Base-by-base conservation (phyloP, 768 basidiomycete genomes). In the Hygrocybe coccinea region DNA sequence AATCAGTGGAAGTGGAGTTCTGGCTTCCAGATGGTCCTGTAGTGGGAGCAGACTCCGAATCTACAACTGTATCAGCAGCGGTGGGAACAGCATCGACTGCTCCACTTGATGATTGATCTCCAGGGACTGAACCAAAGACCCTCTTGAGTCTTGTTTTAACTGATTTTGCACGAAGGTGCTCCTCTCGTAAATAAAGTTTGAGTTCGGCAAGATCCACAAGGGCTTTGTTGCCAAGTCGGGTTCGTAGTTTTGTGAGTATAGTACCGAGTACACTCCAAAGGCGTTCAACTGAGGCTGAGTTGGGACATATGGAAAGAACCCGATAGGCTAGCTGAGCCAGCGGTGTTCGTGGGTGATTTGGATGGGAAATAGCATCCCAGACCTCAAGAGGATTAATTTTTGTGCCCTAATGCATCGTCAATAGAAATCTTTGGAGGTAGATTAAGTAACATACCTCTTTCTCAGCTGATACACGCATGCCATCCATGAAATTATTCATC, bases 281-380 rank as follows among this genome's bases (percentile, higher is more conserved):
- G 2, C 52, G 48, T 57, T 63, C 62, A 34, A 59, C 59, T 7
- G 61, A 67, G 25, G 60, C 64, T 6, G 66, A 67, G 49, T 68
- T 68, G 12, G 58, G 56, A 51, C 52, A 56, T 14, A 68, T 60
- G 15, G 59, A 60, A 15, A 64, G 55, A 21, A 68, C 35, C 24
- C 41, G 60, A 5, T 24, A 15, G n/a, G 66, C 66, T 48, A 68
- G 61, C 15, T 33, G 17, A 19, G 54, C 33, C 11, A 66, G 50
- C 15, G 61, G 59, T 25, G 59, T 33, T 4, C 24, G 39, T 35
- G 35, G 37, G 11, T 12, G 25, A 17, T 50, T 52, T 36, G 36
- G 29, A 52, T 54, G 52, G 3, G 34, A 17, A 29, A 54, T 25
- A 14, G 34, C 55, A 44, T 50, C 35, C 21, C 45, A 59, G 4